Percentiles rank a stretch among this genome's conserved stretches.
These are phyloP conservation scores for Prototheca wickerhamii DNA, from an alignment of 163 green algal species.

Conservation along the genomic window DNA sequence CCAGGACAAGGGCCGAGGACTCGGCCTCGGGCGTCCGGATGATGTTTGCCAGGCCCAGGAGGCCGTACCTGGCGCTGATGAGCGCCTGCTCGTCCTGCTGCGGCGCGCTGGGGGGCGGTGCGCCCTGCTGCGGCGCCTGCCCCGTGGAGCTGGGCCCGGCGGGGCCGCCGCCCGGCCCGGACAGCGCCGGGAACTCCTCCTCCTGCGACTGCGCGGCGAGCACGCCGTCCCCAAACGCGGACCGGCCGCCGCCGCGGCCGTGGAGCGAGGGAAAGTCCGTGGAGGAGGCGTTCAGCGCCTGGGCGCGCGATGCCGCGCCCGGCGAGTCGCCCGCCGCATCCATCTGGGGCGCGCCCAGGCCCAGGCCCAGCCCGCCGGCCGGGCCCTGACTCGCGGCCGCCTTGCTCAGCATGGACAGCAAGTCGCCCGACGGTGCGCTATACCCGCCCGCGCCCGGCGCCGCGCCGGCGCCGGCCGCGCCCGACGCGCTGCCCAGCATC, in stretches of 20 bases:
- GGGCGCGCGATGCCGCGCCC: no score
- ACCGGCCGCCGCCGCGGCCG: neutral
- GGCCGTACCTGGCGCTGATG: conserved; percentile 66
- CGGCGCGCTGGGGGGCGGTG: neutral
- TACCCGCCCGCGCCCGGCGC: conserved; percentile 5
- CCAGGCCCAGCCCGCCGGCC: neutral
- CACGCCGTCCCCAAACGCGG: no score
- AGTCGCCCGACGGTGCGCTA: conserved; percentile 35
- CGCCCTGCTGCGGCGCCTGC: neutral
- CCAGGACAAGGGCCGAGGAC: conserved; percentile 86
- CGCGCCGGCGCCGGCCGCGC: conserved; percentile 1
- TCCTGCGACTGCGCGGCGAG: conserved; percentile 32
- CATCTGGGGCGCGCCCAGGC: conserved; percentile 5
- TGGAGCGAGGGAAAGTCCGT: neutral
- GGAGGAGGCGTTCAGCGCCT: no score
- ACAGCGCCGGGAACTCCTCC: conserved; percentile 74
- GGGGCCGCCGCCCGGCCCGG: conserved; percentile 11
- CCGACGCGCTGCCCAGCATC: conserved; percentile 3
- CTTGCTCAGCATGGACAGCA: conserved; percentile 56
- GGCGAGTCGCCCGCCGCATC: no score
- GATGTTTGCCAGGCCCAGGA: conserved; percentile 87
- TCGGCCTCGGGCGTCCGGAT: conserved; percentile 88
- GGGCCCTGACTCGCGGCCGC: conserved; percentile 9
- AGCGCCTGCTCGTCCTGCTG: conserved; percentile 10
- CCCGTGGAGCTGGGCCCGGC: neutral